phyloP scores from a whole-genome alignment of 78 protist genomes.

The Chrysochromulina parva region DNA sequence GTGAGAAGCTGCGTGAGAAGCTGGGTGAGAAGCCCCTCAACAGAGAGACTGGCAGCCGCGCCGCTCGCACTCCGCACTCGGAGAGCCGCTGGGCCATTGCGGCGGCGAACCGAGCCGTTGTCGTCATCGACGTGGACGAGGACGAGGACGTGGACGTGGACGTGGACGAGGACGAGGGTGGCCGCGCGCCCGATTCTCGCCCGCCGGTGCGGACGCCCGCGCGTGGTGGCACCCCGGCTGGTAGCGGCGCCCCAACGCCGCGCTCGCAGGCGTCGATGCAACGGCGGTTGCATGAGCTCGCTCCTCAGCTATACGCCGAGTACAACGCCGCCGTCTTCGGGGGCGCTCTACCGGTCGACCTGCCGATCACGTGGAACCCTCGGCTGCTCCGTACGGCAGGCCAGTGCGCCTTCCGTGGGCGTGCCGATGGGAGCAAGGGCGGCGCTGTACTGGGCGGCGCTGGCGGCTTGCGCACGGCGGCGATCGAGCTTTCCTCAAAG shows the following conservation, averaged over 20 bases:
- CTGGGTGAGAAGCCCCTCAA: too few relatives aligned
- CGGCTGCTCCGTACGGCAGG: slow-evolving; percentile 12
- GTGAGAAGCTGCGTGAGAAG: too few relatives aligned
- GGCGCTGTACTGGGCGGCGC: neutral
- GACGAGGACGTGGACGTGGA: neutral
- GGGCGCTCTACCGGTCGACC: neutral
- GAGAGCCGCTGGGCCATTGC: too few relatives aligned
- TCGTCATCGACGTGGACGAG: neutral
- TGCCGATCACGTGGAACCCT: neutral
- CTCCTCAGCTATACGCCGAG: neutral
- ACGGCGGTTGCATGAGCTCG: neutral
- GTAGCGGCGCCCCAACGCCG: neutral
- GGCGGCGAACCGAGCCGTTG: too few relatives aligned
- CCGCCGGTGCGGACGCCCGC: neutral
- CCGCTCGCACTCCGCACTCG: too few relatives aligned
- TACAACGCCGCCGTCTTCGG: slow-evolving; percentile 11
- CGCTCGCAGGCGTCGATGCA: neutral
- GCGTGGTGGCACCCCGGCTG: neutral
- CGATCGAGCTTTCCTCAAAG: neutral
- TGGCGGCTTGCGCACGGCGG: neutral
- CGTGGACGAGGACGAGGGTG: neutral
- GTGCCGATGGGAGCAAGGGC: neutral
- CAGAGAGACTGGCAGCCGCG: too few relatives aligned
- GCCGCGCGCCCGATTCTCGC: neutral
- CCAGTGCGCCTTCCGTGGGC: too few relatives aligned